Base-by-base conservation (phyloP, 345 rosid species). In the Geranium brycei region DNA sequence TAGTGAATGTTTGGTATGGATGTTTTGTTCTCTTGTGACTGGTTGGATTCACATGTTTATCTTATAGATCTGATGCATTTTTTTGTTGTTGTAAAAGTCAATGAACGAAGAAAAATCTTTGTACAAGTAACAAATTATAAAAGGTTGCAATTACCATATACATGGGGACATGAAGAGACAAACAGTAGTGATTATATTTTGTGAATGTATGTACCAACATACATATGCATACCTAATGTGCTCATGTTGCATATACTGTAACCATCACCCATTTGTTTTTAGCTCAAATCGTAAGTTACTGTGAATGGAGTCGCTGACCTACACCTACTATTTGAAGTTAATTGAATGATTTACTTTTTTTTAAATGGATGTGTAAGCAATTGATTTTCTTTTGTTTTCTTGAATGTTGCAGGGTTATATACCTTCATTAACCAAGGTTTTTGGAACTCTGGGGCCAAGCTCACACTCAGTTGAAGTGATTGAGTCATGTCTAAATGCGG, bases 401-500 rank as follows among this genome's bases (percentile, higher is more conserved):
- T 47, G 1, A 47, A 8, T 47, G 13, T 47, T 47, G 67, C 69
- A 76, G 77, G 55, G 72, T 66, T 57, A 56, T 57, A 61, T 76
- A 51, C 69, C 67, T 18, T 69, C 80, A 17, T 69, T 77, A 31
- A 77, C 77, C 41, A 77, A 77, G 38, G 63, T 77, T 6, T 13
- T 77, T 6, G 80, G 72, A 55, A 77, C 80, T 31, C 80, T 77
- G 7, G 80, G 80, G 32, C 80, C 75, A 3, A 73, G 62, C 15
- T 77, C 80, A 1, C 77, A 71, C 23, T 77, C 75, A 10, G 61
- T 70, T 2, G 77, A 73, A 32, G 66, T 70, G 7, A 71, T 77
- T 38, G 75, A 67, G 61, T 75, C 72, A 32, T 77, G 80, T 61
- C 73, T 73, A 10, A 73, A 65, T 19, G 72, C 77, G 0, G 80